These are phyloP conservation scores for Candida lessepsii DNA, from an alignment of 805 yeast genomes.

Conservation along the genomic window DNA sequence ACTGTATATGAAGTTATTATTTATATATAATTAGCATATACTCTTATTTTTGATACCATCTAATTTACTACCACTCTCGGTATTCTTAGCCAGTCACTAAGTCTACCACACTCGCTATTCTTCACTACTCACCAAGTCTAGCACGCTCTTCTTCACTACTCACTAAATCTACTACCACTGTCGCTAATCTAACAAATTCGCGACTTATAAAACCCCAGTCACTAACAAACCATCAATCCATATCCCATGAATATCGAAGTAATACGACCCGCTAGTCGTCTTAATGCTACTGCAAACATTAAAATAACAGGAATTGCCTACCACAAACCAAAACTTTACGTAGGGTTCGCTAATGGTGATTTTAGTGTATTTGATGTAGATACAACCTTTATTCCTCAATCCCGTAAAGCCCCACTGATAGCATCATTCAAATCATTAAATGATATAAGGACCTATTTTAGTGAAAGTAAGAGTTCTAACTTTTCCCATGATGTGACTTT, in stretches of 20 bases:
- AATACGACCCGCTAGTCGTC: constrained; percentile 35
- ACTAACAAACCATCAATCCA: background rate
- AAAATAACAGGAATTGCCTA: constrained; percentile 26
- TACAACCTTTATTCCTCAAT: constrained; percentile 10
- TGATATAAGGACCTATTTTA: constrained; percentile 20
- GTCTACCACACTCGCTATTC: no score
- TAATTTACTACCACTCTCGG: no score
- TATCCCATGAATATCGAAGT: constrained; percentile 36
- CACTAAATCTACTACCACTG: no score
- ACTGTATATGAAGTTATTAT: no score
- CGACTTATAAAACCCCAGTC: background rate
- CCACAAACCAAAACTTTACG: constrained; percentile 21
- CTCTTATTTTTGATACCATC: no score
- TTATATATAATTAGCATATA: no score
- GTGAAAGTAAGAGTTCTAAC: constrained; percentile 12
- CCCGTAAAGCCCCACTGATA: constrained; percentile 16
- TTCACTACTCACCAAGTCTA: no score
- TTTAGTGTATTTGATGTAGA: constrained; percentile 24
- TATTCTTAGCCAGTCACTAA: no score
- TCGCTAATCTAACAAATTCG: no score
- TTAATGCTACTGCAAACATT: constrained; percentile 24
- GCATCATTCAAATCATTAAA: constrained; percentile 23
- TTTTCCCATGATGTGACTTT: constrained; percentile 20
- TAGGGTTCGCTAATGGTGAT: constrained; percentile 39
- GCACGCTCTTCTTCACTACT: no score